Conservation (phyloP, 768 basidiomycete species). For the Solioccasus polychromus region DNA sequence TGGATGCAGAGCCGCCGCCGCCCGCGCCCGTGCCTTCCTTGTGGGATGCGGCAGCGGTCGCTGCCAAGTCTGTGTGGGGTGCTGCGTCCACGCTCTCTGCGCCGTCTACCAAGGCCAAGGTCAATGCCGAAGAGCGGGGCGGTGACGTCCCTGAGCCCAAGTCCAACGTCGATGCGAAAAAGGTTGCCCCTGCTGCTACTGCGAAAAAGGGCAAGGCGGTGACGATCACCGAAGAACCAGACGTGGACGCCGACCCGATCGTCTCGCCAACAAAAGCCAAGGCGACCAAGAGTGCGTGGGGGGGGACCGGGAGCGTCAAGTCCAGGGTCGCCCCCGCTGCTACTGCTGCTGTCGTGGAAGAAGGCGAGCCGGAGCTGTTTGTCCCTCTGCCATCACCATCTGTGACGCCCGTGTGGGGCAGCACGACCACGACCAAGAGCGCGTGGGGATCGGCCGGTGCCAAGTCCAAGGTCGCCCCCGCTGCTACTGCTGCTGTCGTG, state of each 20-base stretch:
- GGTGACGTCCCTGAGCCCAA: slow-evolving; percentile 1
- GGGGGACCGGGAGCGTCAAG: too few species aligned
- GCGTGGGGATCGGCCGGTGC: too few species aligned
- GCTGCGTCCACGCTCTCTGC: background rate
- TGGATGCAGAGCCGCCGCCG: slow-evolving; percentile 22
- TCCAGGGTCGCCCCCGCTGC: too few species aligned
- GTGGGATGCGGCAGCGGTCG: slow-evolving; percentile 16
- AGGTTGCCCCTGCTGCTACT: slow-evolving; percentile 2
- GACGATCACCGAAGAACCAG: slow-evolving; percentile 24
- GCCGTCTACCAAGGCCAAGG: slow-evolving; percentile 7
- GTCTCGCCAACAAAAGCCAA: too few species aligned
- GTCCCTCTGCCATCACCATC: too few species aligned
- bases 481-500: too few species aligned
- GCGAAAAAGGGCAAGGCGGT: slow-evolving; percentile 26
- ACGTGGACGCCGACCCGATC: slow-evolving; percentile 25
- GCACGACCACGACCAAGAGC: too few species aligned
- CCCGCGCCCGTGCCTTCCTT: slow-evolving; percentile 8
- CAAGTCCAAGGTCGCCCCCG: too few species aligned
- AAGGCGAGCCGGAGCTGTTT: too few species aligned
- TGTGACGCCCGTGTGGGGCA: too few species aligned
- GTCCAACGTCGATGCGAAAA: slow-evolving; percentile 13
- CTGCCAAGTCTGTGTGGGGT: slow-evolving; percentile 12
- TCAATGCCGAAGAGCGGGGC: slow-evolving; percentile 6
- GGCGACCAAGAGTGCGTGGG: too few species aligned
- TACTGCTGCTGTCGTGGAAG: too few species aligned